A percentile compares a stretch with the other conserved stretches of the same genome.
Evolutionary conservation across 2,329 filamentous ascomycete species (phyloP).

Genomic region (Colletotrichum horii): DNA sequence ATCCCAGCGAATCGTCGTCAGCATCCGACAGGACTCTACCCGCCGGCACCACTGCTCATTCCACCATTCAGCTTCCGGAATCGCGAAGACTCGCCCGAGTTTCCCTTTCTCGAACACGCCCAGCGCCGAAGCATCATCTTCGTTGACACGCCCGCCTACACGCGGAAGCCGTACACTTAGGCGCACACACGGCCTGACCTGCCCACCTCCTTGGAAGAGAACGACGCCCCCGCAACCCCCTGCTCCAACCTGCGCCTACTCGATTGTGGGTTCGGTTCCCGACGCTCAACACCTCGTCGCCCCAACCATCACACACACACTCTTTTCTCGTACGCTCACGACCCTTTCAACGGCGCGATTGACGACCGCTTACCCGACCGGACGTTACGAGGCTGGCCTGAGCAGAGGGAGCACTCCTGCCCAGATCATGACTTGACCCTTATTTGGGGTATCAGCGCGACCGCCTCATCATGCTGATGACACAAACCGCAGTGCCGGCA

Average conservation of each 20-base stretch:
- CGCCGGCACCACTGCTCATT: not conserved
- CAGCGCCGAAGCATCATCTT: not conserved
- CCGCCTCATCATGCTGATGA: slow-evolving; percentile 59
- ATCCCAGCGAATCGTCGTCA: slow-evolving; percentile 1
- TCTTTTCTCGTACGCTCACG: not conserved
- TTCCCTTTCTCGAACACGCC: not conserved
- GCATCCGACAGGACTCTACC: not conserved
- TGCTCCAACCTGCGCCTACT: slow-evolving; percentile 21
- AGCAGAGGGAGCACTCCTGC: not conserved
- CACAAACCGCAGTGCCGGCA: slow-evolving; percentile 51
- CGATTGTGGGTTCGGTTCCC: slow-evolving; percentile 17
- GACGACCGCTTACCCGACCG: not conserved
- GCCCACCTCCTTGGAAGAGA: slow-evolving; percentile 5
- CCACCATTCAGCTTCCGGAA: slow-evolving; percentile 1
- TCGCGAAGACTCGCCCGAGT: not conserved
- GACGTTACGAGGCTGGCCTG: not conserved
- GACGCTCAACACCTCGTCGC: slow-evolving; percentile 15
- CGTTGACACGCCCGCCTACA: not conserved
- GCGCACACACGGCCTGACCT: not conserved
- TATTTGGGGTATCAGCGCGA: slow-evolving; percentile 20
- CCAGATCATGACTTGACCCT: slow-evolving; percentile 23
- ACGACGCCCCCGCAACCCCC: slow-evolving; percentile 16
- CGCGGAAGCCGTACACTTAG: not conserved
- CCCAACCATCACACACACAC: not conserved
- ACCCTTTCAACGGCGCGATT: not conserved